Percentiles rank a stretch among this genome's conserved stretches.
Conservation (phyloP, 257 asterid genomes). For the Solanum clarkiae region DNA sequence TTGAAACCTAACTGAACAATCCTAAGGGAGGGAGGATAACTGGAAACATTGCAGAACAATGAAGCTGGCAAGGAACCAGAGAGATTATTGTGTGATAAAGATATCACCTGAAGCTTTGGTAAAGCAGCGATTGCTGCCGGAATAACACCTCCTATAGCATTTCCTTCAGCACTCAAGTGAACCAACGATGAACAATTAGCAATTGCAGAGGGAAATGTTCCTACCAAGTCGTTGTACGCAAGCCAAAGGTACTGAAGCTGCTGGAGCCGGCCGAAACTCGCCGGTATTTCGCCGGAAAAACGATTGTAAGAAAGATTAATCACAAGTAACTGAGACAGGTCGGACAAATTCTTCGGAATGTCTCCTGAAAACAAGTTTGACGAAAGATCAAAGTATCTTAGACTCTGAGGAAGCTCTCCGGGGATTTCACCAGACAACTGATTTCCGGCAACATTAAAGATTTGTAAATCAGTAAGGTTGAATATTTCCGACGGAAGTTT, state of each 20-base stretch:
- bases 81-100: conserved; percentile 34
- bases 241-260: conserved; percentile 47
- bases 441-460: conserved; percentile 41
- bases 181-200: conserved; percentile 60
- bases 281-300: conserved; percentile 49
- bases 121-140: conserved; percentile 45
- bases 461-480: conserved; percentile 33
- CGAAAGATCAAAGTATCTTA: conserved; percentile 42
- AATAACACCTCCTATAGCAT: conserved; percentile 38
- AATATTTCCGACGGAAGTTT: conserved; percentile 16
- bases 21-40: conserved; percentile 35
- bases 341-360: conserved; percentile 21
- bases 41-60: conserved; percentile 43
- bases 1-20: conserved; percentile 51
- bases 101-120: conserved; percentile 39
- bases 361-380: conserved; percentile 42
- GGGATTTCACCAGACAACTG: conserved; percentile 36
- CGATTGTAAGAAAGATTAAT: conserved; percentile 39
- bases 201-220: conserved; percentile 58
- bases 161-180: conserved; percentile 57
- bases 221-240: conserved; percentile 36
- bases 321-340: conserved; percentile 20
- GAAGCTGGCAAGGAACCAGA: conserved; percentile 49
- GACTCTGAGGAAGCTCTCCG: conserved; percentile 17
- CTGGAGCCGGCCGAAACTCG: conserved; percentile 37